phyloP scores from a whole-genome alignment of 495 filamentous ascomycete genomes.

The Hyaloscypha bicolor region DNA sequence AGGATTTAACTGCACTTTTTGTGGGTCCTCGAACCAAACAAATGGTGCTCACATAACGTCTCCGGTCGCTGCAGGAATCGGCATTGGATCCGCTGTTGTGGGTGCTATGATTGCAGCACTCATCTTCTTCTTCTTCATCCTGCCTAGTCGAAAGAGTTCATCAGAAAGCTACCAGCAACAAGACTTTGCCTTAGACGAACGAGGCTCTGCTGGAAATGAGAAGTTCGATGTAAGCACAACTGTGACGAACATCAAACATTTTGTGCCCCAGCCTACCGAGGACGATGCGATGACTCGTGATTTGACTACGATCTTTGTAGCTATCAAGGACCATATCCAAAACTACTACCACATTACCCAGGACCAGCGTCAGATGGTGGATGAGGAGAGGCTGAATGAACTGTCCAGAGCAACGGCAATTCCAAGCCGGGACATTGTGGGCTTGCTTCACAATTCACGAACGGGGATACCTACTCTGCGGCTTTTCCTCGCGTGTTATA shows the following conservation, averaged over 20 bases:
- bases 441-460: constrained; percentile 33
- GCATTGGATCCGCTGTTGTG: too few species aligned
- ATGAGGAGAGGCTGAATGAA: constrained; percentile 28
- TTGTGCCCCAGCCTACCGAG: constrained; percentile 26
- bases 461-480: constrained; percentile 32
- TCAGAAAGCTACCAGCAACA: constrained; percentile 9
- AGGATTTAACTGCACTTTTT: too few species aligned
- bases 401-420: constrained; percentile 24
- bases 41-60: too few species aligned
- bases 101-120: too few species aligned
- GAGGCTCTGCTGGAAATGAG: constrained; percentile 1
- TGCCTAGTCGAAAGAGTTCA: background rate
- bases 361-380: constrained; percentile 22
- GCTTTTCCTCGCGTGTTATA: constrained; percentile 37
- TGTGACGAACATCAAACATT: constrained; percentile 17
- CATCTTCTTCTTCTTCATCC: too few species aligned
- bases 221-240: constrained; percentile 33
- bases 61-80: too few species aligned
- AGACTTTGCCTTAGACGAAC: background rate
- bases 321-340: constrained; percentile 44
- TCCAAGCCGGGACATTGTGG: constrained; percentile 10
- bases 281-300: constrained; percentile 38
- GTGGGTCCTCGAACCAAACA: too few species aligned
- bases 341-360: constrained; percentile 39
- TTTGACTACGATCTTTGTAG: constrained; percentile 37